Percentiles rank a stretch among this genome's conserved stretches.
Conservation (phyloP, 2,329 filamentous ascomycete genomes). For the Lasiodiplodia gonubiensis region DNA sequence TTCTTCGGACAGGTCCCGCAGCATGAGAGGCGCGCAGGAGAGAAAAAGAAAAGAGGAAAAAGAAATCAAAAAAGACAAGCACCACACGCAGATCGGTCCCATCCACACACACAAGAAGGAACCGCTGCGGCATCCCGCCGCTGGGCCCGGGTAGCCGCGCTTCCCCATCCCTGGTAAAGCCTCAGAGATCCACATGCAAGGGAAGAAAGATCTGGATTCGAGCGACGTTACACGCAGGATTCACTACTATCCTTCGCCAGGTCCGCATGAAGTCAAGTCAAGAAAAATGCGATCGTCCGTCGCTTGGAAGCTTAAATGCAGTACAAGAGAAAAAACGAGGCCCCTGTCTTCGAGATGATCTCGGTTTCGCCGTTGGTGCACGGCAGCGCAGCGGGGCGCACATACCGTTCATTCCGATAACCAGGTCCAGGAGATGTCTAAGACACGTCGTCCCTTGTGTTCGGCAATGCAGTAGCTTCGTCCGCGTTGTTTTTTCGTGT, state of each 20-base stretch:
- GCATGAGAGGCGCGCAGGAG: not conserved
- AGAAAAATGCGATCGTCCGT: not conserved
- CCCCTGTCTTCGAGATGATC: not conserved
- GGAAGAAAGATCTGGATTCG: not conserved
- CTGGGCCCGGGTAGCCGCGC: not conserved
- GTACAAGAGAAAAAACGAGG: not conserved
- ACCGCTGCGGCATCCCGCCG: not conserved
- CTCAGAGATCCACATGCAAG: not conserved
- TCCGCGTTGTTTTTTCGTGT: too few species aligned
- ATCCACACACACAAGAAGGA: not conserved
- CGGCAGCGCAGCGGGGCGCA: not conserved
- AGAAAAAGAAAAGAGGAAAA: not conserved
- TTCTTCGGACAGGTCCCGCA: slow-evolving; percentile 1
- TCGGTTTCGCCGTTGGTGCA: not conserved
- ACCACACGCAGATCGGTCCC: not conserved
- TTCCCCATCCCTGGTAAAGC: not conserved
- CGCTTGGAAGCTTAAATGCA: not conserved
- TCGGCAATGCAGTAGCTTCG: not conserved
- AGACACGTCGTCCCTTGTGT: not conserved
- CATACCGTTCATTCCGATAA: not conserved
- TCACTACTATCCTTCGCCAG: not conserved
- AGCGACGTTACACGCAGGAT: not conserved
- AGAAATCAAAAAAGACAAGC: not conserved
- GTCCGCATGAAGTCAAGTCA: not conserved
- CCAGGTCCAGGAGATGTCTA: not conserved